Percentiles rank a stretch among this genome's conserved stretches.
phyloP scores from a whole-genome alignment of 345 rosid genomes.

The Ceriops tagal region DNA sequence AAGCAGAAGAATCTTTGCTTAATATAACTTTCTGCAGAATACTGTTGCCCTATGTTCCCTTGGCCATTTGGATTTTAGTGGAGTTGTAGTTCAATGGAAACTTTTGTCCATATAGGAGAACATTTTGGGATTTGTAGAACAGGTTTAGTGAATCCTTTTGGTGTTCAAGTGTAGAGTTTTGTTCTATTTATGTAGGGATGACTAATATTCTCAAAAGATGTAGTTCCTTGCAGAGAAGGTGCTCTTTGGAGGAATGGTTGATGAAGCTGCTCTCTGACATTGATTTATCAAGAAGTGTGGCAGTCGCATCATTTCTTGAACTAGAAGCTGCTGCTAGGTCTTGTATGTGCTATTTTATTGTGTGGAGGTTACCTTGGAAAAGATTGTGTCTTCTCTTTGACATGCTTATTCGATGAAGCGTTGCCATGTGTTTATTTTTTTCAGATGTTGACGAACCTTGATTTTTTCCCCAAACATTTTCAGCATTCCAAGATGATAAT shows the following conservation, averaged over 20 bases:
- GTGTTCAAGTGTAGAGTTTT: not conserved
- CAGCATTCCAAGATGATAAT: constrained; percentile 89
- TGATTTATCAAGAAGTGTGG: constrained; percentile 83
- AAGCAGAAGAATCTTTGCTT: no score
- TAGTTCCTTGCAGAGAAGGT: constrained; percentile 80
- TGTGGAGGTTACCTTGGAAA: constrained; percentile 20
- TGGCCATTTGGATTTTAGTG: not conserved
- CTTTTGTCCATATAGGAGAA: not conserved
- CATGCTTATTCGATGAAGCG: not conserved
- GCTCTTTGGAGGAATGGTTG: constrained; percentile 97
- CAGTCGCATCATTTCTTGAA: constrained; percentile 94
- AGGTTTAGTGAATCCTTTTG: not conserved
- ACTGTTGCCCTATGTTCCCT: no score
- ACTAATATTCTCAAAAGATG: constrained; percentile 43
- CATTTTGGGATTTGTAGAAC: not conserved
- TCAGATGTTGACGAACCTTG: not conserved
- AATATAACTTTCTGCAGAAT: no score
- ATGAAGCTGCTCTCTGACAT: constrained; percentile 86
- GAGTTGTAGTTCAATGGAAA: not conserved
- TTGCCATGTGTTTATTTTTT: not conserved
- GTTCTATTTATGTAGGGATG: constrained; percentile 6
- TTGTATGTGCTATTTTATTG: constrained; percentile 56
- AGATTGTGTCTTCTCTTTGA: constrained; percentile 1
- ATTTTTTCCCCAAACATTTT: constrained; percentile 20
- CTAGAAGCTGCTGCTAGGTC: constrained; percentile 97